A percentile compares a stretch with the other conserved stretches of the same genome.
Evolutionary conservation across 352 stramenopile species (phyloP).

Genomic region (Sclerospora graminicola): DNA sequence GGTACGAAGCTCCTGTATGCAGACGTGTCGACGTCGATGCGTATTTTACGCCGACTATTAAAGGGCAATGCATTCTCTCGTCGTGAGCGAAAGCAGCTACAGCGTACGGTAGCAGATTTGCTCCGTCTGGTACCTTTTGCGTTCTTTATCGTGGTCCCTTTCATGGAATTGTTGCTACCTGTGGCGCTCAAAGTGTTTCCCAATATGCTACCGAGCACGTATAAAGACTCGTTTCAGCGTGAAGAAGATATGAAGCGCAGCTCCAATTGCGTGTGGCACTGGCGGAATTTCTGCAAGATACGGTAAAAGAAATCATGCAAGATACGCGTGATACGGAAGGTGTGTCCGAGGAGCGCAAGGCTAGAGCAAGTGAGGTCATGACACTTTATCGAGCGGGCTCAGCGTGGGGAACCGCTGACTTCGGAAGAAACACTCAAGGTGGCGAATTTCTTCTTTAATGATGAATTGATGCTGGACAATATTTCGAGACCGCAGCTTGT

Average conservation of each 20-base stretch:
- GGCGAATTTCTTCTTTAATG: constrained; percentile 93
- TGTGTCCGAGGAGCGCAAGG: constrained; percentile 65
- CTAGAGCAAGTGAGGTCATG: constrained; percentile 75
- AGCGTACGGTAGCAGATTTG: constrained; percentile 93
- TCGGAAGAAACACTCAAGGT: constrained; percentile 85
- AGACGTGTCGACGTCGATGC: constrained; percentile 91
- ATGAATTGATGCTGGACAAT: constrained; percentile 98
- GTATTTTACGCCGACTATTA: constrained; percentile 88
- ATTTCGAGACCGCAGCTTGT: constrained; percentile 95
- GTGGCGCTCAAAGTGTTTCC: constrained; percentile 97
- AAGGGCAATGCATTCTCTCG: constrained; percentile 90
- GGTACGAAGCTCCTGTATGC: constrained; percentile 94
- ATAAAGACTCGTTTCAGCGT: constrained; percentile 92
- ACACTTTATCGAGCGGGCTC: constrained; percentile 76
- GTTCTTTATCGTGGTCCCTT: constrained; percentile 97
- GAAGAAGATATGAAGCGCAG: constrained; percentile 98
- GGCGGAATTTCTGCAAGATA: constrained; percentile 96
- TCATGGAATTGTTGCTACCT: constrained; percentile 97
- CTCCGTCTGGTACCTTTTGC: constrained; percentile 95
- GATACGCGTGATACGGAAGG: constrained; percentile 72
- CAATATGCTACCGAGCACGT: constrained; percentile 98
- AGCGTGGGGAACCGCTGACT: constrained; percentile 63
- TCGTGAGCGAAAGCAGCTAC: constrained; percentile 94
- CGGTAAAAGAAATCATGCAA: constrained; percentile 86
- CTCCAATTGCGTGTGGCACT: constrained; percentile 93